phyloP scores from a whole-genome alignment of 129 eudicot species.

The Flaveria bidentis region DNA sequence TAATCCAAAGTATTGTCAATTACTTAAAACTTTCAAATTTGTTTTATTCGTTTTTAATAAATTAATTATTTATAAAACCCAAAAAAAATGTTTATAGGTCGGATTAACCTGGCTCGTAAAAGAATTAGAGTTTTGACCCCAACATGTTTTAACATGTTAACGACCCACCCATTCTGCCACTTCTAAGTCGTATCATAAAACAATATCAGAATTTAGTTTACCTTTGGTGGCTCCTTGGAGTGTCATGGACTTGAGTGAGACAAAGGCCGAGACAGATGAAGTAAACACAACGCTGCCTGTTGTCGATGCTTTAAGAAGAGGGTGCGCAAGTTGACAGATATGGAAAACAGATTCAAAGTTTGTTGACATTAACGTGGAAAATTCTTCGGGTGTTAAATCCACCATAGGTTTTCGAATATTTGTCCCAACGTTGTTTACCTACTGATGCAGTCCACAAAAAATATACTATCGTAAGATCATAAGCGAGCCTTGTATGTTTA shows the following conservation, averaged over 20 bases:
- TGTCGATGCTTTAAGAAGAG: constrained; percentile 59
- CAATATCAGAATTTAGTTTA: constrained; percentile 26
- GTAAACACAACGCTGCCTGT: constrained; percentile 66
- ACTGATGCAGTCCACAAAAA: constrained; percentile 34
- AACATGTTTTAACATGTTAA: neutral
- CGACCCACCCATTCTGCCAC: neutral
- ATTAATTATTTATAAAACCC: neutral
- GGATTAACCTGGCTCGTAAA: neutral
- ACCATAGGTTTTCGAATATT: constrained; percentile 57
- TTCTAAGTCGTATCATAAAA: neutral
- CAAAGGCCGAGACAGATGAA: constrained; percentile 70
- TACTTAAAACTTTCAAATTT: neutral
- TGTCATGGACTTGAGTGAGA: constrained; percentile 60
- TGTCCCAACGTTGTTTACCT: constrained; percentile 78
- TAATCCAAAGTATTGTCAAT: neutral
- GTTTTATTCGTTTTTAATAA: neutral
- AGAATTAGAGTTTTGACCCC: neutral
- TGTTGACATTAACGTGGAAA: constrained; percentile 53
- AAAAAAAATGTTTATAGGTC: neutral
- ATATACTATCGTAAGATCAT: constrained; percentile 22
- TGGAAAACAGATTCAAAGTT: constrained; percentile 74
- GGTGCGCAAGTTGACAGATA: constrained; percentile 66
- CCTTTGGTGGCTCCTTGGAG: constrained; percentile 77
- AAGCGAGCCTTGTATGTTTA: neutral
- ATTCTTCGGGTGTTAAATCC: constrained; percentile 60